Evolutionary conservation across 805 yeast species (phyloP).

Genomic region (Wickerhamiella kurtzmanii): DNA sequence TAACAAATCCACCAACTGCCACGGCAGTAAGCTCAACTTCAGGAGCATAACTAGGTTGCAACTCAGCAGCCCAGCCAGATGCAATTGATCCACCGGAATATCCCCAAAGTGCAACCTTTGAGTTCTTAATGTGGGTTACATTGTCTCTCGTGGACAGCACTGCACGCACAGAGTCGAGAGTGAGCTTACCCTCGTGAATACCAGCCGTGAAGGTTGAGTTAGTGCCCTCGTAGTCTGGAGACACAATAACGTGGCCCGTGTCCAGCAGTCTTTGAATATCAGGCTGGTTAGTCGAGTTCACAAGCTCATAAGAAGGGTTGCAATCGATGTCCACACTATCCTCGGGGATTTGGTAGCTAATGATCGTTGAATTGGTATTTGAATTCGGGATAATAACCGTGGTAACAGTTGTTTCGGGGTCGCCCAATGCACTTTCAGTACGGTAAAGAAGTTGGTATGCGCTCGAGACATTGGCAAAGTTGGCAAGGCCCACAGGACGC

Average conservation of each 20-base stretch:
- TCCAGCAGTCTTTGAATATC: constrained; percentile 2
- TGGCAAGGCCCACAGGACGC: background rate
- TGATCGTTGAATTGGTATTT: constrained; percentile 7
- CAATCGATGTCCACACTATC: constrained; percentile 20
- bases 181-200: constrained; percentile 17
- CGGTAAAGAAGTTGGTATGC: constrained; percentile 17
- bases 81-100: constrained; percentile 22
- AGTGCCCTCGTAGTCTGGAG: constrained; percentile 24
- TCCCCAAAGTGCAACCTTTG: constrained; percentile 18
- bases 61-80: constrained; percentile 20
- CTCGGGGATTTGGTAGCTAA: constrained; percentile 22
- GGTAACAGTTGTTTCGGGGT: constrained; percentile 21
- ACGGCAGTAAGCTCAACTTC: constrained; percentile 16
- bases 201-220: constrained; percentile 22
- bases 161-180: constrained; percentile 23
- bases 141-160: constrained; percentile 3
- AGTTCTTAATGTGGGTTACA: background rate
- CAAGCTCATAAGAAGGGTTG: constrained; percentile 21
- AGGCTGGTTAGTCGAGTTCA: constrained; percentile 6
- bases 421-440: constrained; percentile 19
- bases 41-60: constrained; percentile 17
- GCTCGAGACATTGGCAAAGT: constrained; percentile 10
- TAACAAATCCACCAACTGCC: constrained; percentile 18
- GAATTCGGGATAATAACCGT: constrained; percentile 19
- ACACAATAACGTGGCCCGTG: constrained; percentile 10